Base-by-base conservation (phyloP, 2,329 filamentous ascomycete genomes). In the Lojkania enalia region DNA sequence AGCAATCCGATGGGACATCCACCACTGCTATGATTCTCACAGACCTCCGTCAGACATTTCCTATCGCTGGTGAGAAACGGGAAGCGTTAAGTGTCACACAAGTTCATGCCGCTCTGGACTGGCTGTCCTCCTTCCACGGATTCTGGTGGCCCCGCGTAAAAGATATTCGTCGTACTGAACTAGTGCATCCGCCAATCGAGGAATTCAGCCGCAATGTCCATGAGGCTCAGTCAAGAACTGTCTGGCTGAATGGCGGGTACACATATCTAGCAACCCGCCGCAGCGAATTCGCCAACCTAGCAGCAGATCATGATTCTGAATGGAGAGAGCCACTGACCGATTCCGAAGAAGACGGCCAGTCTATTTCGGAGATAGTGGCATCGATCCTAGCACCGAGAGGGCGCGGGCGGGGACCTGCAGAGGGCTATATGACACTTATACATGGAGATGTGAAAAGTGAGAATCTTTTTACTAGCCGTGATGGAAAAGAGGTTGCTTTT, bases 361-460 rank as follows among this genome's bases (percentile, higher is more conserved):
- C 77, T 0, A 58, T 79, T 0, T 77, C 81, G 0, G 78, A 85
- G 51, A 63, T 76, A 47, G 81, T 75, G 2, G 81, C 82, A 1
- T 49, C 64, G 0, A 73, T 80, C 11, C 66, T 84, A 11, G 73
- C 71, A 0, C 79, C 80, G 0, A 62, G 57, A 16, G 20, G 33
- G 23, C 20, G 18, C 15, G 53, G 51, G 2, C 44, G 45, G 4
- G 74, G 73, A 5, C 44, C 67, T 1, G 71, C 74, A 1, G 74
- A 49, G 7, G 46, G 45, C 1, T 71, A 71, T 23, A 58, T 85
- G 51, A 83, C 83, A 0, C 74, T 81, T 13, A 80, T 87, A 5
- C 84, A 87, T 55, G 84, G 84, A 5, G 84, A 87, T 44, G 83
- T 86, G 39, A 87, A 87, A 62, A 84, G 80, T 0, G 83, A 86